Evolutionary conservation across 2,329 filamentous ascomycete species (phyloP).

Genomic region (Epichloe hybrida): DNA sequence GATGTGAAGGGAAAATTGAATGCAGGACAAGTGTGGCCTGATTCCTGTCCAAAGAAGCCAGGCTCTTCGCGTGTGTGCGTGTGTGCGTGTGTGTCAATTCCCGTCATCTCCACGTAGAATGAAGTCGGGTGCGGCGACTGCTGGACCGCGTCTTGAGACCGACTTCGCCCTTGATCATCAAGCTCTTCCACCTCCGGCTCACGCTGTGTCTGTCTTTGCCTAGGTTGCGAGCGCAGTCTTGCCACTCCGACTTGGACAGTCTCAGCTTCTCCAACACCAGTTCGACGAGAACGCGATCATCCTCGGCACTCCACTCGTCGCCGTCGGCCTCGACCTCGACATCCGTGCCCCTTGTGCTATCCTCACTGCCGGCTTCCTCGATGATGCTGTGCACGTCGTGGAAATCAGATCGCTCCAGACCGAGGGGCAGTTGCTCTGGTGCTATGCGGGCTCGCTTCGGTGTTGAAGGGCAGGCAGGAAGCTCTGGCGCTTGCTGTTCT

Average conservation of each 20-base stretch:
- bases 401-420: slow-evolving; percentile 44
- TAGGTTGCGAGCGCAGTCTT: slow-evolving; percentile 50
- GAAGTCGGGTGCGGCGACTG: slow-evolving; percentile 30
- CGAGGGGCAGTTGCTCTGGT: slow-evolving; percentile 45
- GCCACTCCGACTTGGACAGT: slow-evolving; percentile 51
- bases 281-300: slow-evolving; percentile 53
- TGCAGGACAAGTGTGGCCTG: neutral
- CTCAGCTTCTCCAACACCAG: slow-evolving; percentile 53
- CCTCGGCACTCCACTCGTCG: slow-evolving; percentile 45
- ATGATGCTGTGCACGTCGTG: slow-evolving; percentile 30
- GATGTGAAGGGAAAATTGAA: neutral
- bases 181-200: slow-evolving; percentile 47
- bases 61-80: too few species aligned
- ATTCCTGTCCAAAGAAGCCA: slow-evolving; percentile 4
- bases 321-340: slow-evolving; percentile 32
- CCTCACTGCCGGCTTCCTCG: slow-evolving; percentile 14
- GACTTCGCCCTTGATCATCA: slow-evolving; percentile 45
- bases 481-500: neutral
- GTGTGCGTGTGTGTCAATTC: neutral
- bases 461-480: slow-evolving; percentile 29
- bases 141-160: slow-evolving; percentile 37
- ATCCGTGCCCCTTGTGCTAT: slow-evolving; percentile 19
- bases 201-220: slow-evolving; percentile 46
- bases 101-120: slow-evolving; percentile 34
- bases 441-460: slow-evolving; percentile 48